Evolutionary conservation across 2,329 filamentous ascomycete genomes (phyloP), one percentile per base, ranked within the genome.

Genomic region (Pseudocercospora eumusae): DNA sequence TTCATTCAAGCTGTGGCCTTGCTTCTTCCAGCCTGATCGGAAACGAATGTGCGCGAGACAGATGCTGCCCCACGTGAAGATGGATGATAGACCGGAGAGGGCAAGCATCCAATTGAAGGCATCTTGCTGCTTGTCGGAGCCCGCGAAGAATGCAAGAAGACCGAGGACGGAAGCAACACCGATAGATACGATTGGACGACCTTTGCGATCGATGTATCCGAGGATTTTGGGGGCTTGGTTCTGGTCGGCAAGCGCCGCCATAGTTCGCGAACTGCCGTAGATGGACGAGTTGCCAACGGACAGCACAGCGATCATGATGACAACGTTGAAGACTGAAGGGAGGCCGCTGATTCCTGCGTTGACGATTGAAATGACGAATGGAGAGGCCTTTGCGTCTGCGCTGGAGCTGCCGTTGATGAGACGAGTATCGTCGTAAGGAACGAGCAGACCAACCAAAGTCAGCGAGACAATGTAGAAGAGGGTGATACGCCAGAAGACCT

Each of bases 31-130:
- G n/a, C 88, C 91, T 25, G 62, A 59, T 31, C 93, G 91, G 84
- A 97, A 97, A 60, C 92, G 91, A 73, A 97, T 96, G 77, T 97
- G 93, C 23, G 89, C 86, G n/a, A 96, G 79, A 75, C 92, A 96
- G 75, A 96, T 93, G 67, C 90, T 90, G 59, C 83, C 86, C 90
- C 90, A 93, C 4, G 89, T 92, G 79, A 93, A 90, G 73, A 92
- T 84, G 50, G 85, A 88, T 9, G 87, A 89, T 23, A 92, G 82
- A 53, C 87, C 89, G 1, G 88, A 90, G 53, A 92, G 82, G 62
- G 89, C 85, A 45, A 90, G 82, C 75, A 96, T 85, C 92, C 93
- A 96, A 70, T 85, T 83, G 66, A 96, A 90, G 4, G 91, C 86
- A 28, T 82, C 77, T 15, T 79, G 79, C 69, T 89, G 83, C 66